A percentile compares a stretch with the other conserved stretches of the same genome.
These are phyloP conservation scores for Phaeolepiota aurea DNA, from an alignment of 768 basidiomycete species.

Conservation along the genomic window DNA sequence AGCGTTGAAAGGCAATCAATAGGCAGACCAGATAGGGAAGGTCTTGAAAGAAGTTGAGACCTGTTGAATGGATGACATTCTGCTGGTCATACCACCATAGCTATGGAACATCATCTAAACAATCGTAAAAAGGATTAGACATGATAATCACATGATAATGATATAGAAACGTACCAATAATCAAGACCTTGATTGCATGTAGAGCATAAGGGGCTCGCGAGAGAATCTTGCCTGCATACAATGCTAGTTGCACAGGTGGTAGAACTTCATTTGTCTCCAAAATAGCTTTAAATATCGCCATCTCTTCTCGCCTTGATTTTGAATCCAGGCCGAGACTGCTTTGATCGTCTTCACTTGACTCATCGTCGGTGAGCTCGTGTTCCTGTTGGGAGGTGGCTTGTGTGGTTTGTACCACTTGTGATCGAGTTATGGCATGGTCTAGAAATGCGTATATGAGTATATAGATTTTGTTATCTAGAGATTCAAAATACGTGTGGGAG, in stretches of 20 bases:
- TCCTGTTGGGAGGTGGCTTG: background rate
- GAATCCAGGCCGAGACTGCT: background rate
- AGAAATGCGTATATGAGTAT: background rate
- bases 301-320: background rate
- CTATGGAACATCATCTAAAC: conserved; percentile 10
- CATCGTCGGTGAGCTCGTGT: background rate
- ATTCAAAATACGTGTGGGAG: too few species aligned
- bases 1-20: conserved; percentile 11
- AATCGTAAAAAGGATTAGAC: background rate
- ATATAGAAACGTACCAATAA: conserved; percentile 1
- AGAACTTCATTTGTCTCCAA: background rate
- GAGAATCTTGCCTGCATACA: conserved; percentile 1
- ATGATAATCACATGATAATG: background rate
- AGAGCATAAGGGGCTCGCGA: background rate
- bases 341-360: background rate
- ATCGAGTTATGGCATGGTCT: background rate
- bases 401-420: background rate
- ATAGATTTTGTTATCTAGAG: background rate
- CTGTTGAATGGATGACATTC: conserved; percentile 10
- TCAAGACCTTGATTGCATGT: conserved; percentile 2
- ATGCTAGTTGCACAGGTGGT: background rate
- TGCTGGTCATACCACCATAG: conserved; percentile 14
- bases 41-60: conserved; percentile 13
- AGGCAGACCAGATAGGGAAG: conserved; percentile 12
- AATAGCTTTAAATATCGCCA: background rate